Evolutionary conservation across 192 early-diverging fungal species (phyloP), one percentile per base, ranked within the genome.

Genomic region (Umbelopsis sp.): DNA sequence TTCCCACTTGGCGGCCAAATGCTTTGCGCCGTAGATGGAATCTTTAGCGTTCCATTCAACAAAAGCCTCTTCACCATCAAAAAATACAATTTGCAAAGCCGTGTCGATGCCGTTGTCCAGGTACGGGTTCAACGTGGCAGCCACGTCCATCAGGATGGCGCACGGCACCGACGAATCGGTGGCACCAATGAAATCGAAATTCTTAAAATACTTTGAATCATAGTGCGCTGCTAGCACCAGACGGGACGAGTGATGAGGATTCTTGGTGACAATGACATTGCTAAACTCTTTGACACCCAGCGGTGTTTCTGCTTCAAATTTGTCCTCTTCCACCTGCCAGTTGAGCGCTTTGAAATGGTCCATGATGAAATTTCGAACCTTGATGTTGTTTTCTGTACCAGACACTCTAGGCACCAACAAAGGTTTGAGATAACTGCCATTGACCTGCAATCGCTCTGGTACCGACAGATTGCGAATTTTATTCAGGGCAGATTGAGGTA

Each of bases 51-150:
- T 82, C 95, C 95, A 97, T 2, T 84, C 71, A 20, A 64, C 69
- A 75, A 94, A 94, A 4, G 97, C 94, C 74, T 98, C 97, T 68
- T 98, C 97, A 35, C 97, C 97, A 76, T 98, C 97, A 78, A 98
- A 97, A 69, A 98, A 98, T 23, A 98, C 85, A n/a, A 98, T 64
- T 77, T 98, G 97, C 50, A 97, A 48, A 10, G 90, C 92, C 0
- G 85, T 84, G 44, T 70, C 23, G 55, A 76, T 67, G 49, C 78
- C 76, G 22, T 74, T 68, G 45, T 88, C 84, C 15, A 97, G 73
- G 6, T 81, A 78, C 2, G 70, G 65, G 52, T 93, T 86, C 41
- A 98, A 82, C 3, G 85, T 85, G 5, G 74, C 73, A 2, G 95
- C 97, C 25, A 96, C 69, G 70, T 97, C 91, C 69, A 98, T 81